Evolutionary conservation across 176 grass and related monocot species (phyloP).

Genomic region (Rhynchospora tenuis): DNA sequence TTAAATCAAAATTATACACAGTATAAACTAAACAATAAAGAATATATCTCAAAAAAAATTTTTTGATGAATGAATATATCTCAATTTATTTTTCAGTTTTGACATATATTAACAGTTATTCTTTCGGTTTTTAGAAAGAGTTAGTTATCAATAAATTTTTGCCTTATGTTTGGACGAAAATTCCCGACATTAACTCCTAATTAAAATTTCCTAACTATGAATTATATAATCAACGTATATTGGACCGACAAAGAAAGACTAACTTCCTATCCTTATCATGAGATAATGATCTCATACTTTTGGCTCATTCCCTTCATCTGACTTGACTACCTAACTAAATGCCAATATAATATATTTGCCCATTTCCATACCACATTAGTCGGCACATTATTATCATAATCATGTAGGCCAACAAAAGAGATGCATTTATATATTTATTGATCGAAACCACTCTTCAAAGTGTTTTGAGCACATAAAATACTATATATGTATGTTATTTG

Average conservation of each 20-base stretch:
- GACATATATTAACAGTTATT: no score
- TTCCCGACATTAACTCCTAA: no score
- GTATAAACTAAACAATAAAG: no score
- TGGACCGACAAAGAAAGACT: conserved; percentile 18
- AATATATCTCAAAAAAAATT: no score
- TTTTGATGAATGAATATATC: no score
- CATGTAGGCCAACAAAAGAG: not conserved
- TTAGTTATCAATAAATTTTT: no score
- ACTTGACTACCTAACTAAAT: conserved; percentile 23
- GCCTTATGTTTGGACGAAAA: no score
- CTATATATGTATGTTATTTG: not conserved
- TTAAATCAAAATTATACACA: no score
- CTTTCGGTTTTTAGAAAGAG: no score
- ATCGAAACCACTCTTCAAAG: not conserved
- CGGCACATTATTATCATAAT: conserved; percentile 23
- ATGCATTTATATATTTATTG: not conserved
- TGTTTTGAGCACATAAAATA: not conserved
- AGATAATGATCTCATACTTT: conserved; percentile 23
- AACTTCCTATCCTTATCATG: conserved; percentile 21
- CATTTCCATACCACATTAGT: conserved; percentile 16
- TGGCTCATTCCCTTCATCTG: conserved; percentile 6
- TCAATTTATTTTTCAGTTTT: no score
- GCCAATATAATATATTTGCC: conserved; percentile 1
- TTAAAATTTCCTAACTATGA: no score
- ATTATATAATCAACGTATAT: not conserved